Conservation (phyloP, 345 rosid genomes). For the Lepidium aucheri region DNA sequence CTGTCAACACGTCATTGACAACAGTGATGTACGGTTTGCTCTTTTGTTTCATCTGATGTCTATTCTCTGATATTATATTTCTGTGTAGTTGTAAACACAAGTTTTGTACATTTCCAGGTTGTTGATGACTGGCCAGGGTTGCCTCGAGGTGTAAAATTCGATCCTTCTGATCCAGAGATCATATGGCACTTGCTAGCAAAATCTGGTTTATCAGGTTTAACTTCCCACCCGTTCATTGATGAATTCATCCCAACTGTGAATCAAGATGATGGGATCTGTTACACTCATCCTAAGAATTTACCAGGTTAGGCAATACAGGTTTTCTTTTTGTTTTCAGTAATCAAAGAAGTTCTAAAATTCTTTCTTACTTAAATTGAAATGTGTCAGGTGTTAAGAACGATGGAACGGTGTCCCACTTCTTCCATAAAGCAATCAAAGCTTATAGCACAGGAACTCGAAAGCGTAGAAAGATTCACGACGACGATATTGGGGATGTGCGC, state of each 20-base stretch:
- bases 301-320: conserved; percentile 47
- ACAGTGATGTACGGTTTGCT: conserved; percentile 55
- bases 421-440: conserved; percentile 83
- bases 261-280: conserved; percentile 90
- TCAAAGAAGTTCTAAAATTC: background rate
- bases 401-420: conserved; percentile 73
- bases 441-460: conserved; percentile 85
- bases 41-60: background rate
- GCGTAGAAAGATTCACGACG: conserved; percentile 85
- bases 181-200: conserved; percentile 83
- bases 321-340: background rate
- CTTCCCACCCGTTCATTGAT: conserved; percentile 64
- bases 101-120: conserved; percentile 38
- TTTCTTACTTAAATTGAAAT: background rate
- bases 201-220: conserved; percentile 35
- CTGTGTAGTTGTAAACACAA: background rate
- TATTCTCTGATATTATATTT: background rate
- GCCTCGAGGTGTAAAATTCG: conserved; percentile 89
- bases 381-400: conserved; percentile 67
- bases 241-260: conserved; percentile 79
- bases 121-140: conserved; percentile 86
- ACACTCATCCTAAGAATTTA: conserved; percentile 87
- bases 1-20: conserved; percentile 69
- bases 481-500: conserved; percentile 73
- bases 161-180: conserved; percentile 92